Base-by-base conservation (phyloP, 2,329 filamentous ascomycete genomes). In the Stemphylium beticola region DNA sequence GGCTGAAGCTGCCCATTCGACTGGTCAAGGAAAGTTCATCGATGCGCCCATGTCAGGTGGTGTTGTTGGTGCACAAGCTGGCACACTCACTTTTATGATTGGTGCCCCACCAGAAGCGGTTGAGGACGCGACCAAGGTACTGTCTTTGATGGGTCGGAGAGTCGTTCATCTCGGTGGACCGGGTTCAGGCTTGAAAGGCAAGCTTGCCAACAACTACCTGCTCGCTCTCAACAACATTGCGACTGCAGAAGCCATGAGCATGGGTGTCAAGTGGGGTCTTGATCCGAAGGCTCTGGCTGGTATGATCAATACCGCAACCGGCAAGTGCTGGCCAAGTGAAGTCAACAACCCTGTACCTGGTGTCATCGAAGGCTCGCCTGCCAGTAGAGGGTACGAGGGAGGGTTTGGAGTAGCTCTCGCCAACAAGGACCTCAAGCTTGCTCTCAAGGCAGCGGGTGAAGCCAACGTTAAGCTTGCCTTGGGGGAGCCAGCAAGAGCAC, bases 1-100 rank as follows among this genome's bases (percentile, higher is more conserved):
- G 4, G 92, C 92, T 18, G 81, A 86, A 57, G 82, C 83, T 20
- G 87, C 96, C 1, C 84, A 81, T 53, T 83, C 84, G 4, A 85
- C 86, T 1, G 81, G 85, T 1, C 84, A 89, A 71, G 91, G 91
- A 48, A 83, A 82, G 47, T 97, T 98, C 70, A 87, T 97, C 54
- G 95, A 99, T 73, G 93, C 95, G 3, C 95, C 95, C 39, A 96
- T 99, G 89, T 98, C 93, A 0, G 95, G 95, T 42, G 95, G 95
- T 45, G 93, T 97, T 0, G 92, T 98, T 4, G 95, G 93, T 38
- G 95, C 95, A 10, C 82, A 86, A 5, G 92, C 92, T 11, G 95
- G 90, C 31, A 93, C 92, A 0, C 81, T 99, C 53, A 96, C 93
- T 0, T 99, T 99, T 75, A 98, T 99, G 95, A 86, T 98, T 51